Evolutionary conservation across 257 asterid species (phyloP).

Genomic region (Cruciata laevipes): DNA sequence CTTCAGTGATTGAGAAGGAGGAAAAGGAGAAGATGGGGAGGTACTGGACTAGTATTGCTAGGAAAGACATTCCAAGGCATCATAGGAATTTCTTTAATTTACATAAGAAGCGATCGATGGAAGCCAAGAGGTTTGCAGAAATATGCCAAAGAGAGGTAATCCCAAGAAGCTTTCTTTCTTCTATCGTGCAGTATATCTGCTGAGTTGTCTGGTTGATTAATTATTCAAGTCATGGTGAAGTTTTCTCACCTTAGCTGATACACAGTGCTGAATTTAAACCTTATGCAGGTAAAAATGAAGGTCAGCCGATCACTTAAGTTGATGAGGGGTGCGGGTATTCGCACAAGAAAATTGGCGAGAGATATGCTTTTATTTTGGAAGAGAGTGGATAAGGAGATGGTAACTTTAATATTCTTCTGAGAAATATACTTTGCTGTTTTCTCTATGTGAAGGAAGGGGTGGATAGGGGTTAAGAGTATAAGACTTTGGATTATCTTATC

Average conservation of each 20-base stretch:
- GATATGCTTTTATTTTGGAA: constrained; percentile 96
- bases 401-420: constrained; percentile 24
- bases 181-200: background rate
- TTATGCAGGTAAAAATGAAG: constrained; percentile 77
- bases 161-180: constrained; percentile 2
- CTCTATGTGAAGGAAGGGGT: background rate
- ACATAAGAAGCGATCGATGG: constrained; percentile 71
- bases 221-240: background rate
- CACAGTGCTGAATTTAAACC: constrained; percentile 13
- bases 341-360: constrained; percentile 87
- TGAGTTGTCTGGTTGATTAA: constrained; percentile 3
- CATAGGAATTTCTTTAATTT: constrained; percentile 61
- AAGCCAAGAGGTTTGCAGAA: constrained; percentile 87
- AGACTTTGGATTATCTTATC: background rate
- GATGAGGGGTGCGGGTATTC: constrained; percentile 81
- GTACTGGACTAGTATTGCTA: constrained; percentile 77
- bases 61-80: constrained; percentile 91
- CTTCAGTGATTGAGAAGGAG: constrained; percentile 79
- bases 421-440: background rate
- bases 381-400: constrained; percentile 99
- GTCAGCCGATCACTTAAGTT: constrained; percentile 80
- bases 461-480: background rate
- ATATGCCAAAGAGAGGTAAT: constrained; percentile 95
- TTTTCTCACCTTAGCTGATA: background rate
- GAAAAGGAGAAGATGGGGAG: constrained; percentile 69